Base-by-base conservation (phyloP, 805 yeast genomes). In the Komagataella phaffii region DNA sequence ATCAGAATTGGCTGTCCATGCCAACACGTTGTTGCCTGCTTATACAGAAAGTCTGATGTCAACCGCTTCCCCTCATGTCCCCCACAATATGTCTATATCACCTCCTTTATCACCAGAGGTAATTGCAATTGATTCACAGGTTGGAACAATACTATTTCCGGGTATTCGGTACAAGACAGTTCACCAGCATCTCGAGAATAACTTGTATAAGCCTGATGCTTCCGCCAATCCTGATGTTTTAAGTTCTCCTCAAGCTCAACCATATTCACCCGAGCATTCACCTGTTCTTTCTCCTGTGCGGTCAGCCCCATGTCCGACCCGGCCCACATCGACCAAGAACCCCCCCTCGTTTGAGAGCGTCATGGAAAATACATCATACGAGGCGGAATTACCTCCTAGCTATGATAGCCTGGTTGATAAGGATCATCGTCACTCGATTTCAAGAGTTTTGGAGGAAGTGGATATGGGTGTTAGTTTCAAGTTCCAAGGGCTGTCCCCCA, bases 1-100 rank as follows among this genome's bases (percentile, higher is more conserved):
- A 50, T 81, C 90, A 49, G 80, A 83, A 6, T 68, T 78, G 49
- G 88, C 96, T 55, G 85, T 88, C 1, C 95, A 85, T 66, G 86
- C 86, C 4, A 85, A 85, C 59, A 85, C 91, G 1, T 64, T 85
- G 44, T 66, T 86, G 47, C 95, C 95, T 3, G 83, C 88, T 5
- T 86, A 86, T 62, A 80, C 52, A 6, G 60, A 59, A 24, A 59
- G 10, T 19, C 14, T 14, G 6, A 24, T 24, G 18, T 47, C 30
- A 77, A 49, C 59, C 59, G 1, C 66, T 53, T 19, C 48, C 47
- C 17, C 24, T 17, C 18, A 17, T 19, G 40, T 50, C 23, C 43
- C 51, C 44, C 17, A 17, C 21, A 17, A 47, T 45, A 6, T 18
- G 44, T n/a, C 44, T 36, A 18, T 17, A 45, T 10, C 30, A 44